Percentiles rank a stretch among this genome's conserved stretches.
phyloP scores from a whole-genome alignment of 108 stramenopile genomes.

The Licmophora abbreviata region DNA sequence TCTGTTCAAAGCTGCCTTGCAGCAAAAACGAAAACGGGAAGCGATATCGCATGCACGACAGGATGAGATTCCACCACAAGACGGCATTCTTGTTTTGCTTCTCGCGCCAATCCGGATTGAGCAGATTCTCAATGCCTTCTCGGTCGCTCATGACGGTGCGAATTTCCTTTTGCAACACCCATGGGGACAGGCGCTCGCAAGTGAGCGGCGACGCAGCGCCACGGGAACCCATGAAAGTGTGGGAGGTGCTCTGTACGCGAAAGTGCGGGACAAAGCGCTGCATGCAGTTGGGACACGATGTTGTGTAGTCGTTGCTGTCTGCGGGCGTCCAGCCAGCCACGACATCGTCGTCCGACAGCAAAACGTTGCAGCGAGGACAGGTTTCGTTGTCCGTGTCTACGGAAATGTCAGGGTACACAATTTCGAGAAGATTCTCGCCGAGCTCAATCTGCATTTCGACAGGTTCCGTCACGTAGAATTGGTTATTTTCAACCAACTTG shows the following conservation, averaged over 20 bases:
- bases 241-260: conserved; percentile 66
- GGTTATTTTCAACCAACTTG: conserved; percentile 26
- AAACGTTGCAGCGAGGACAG: conserved; percentile 71
- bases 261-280: conserved; percentile 79
- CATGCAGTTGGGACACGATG: conserved; percentile 60
- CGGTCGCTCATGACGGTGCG: conserved; percentile 59
- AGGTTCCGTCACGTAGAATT: conserved; percentile 61
- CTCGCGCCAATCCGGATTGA: conserved; percentile 65
- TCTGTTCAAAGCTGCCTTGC: conserved; percentile 72
- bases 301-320: conserved; percentile 76
- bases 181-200: conserved; percentile 76
- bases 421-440: conserved; percentile 75
- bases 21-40: conserved; percentile 75
- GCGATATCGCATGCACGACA: conserved; percentile 74
- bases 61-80: conserved; percentile 79
- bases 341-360: conserved; percentile 70
- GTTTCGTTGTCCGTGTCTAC: conserved; percentile 77
- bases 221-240: conserved; percentile 59
- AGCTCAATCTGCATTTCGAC: conserved; percentile 66
- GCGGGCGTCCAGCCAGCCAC: conserved; percentile 65
- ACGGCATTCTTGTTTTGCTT: conserved; percentile 70
- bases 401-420: conserved; percentile 69
- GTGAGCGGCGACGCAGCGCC: conserved; percentile 70
- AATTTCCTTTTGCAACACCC: conserved; percentile 83
- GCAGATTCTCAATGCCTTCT: conserved; percentile 63